Evolutionary conservation across 2,329 filamentous ascomycete species (phyloP).

Genomic region (Talaromyces atroroseus): DNA sequence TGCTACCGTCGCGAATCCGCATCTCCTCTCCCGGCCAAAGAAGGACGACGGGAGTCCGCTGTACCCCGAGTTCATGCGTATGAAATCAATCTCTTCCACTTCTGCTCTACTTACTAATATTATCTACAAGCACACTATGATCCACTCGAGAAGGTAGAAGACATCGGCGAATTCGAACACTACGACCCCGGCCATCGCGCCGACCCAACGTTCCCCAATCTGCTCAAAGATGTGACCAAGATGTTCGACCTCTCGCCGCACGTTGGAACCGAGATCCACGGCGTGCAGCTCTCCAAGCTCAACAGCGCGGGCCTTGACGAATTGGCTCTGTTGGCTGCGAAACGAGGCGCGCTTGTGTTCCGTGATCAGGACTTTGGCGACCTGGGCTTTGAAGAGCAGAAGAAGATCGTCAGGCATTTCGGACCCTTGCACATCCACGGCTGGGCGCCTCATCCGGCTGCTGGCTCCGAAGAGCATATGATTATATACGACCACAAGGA

Average conservation of each 20-base stretch:
- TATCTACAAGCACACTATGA: neutral
- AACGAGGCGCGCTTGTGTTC: neutral
- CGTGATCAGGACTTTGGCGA: neutral
- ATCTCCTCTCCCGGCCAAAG: neutral
- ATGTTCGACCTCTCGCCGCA: constrained; percentile 3
- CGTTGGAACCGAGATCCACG: constrained; percentile 2
- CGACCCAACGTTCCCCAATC: neutral
- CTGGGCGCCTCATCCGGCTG: neutral
- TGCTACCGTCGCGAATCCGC: neutral
- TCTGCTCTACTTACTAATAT: no score
- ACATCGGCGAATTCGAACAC: neutral
- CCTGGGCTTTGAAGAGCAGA: neutral
- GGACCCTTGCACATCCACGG: neutral
- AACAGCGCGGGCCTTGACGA: neutral
- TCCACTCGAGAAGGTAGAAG: neutral
- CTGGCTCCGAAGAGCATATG: constrained; percentile 1
- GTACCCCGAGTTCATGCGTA: constrained; percentile 1
- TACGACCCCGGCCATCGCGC: neutral
- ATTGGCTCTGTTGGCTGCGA: neutral
- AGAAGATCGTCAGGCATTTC: neutral
- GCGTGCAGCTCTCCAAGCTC: neutral
- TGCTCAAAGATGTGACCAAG: neutral
- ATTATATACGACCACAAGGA: constrained; percentile 5
- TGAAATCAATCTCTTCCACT: no score
- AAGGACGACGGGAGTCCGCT: neutral